Percentiles rank a stretch among this genome's conserved stretches.
Evolutionary conservation across 805 yeast species (phyloP).

Genomic region (Monosporozyma servazzii): DNA sequence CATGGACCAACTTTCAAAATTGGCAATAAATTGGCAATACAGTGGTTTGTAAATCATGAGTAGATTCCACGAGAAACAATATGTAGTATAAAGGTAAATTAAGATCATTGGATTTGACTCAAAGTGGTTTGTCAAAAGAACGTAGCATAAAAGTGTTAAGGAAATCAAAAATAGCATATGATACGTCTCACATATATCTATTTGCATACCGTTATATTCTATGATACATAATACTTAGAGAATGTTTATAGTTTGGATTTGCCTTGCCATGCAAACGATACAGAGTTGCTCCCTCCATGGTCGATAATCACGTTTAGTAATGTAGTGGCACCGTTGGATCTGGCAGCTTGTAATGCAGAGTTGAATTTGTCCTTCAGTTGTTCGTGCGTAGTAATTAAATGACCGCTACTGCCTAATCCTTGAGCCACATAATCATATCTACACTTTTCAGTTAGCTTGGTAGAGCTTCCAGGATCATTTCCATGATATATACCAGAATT

Average conservation of each 20-base stretch:
- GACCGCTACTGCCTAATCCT: constrained; percentile 51
- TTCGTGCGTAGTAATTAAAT: constrained; percentile 33
- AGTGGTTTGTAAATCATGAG: too few species aligned
- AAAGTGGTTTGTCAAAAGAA: too few species aligned
- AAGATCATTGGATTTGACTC: too few species aligned
- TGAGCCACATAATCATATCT: constrained; percentile 48
- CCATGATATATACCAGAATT: constrained; percentile 71
- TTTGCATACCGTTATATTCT: neutral
- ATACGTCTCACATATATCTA: too few species aligned
- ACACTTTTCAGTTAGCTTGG: constrained; percentile 49
- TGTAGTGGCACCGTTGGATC: constrained; percentile 30
- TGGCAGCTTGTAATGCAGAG: constrained; percentile 29
- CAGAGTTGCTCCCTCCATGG: constrained; percentile 44
- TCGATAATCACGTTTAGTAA: constrained; percentile 56
- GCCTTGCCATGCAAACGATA: constrained; percentile 66
- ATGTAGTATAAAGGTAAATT: too few species aligned
- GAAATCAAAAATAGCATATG: too few species aligned
- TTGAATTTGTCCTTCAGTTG: constrained; percentile 33
- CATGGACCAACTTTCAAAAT: too few species aligned
- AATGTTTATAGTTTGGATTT: constrained; percentile 17
- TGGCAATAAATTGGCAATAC: too few species aligned
- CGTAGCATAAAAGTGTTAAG: too few species aligned
- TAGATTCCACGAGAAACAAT: too few species aligned
- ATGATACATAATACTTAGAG: neutral
- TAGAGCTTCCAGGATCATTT: constrained; percentile 31